Conservation (phyloP, 2,329 filamentous ascomycete species). For the Endocalyx cinctus region DNA sequence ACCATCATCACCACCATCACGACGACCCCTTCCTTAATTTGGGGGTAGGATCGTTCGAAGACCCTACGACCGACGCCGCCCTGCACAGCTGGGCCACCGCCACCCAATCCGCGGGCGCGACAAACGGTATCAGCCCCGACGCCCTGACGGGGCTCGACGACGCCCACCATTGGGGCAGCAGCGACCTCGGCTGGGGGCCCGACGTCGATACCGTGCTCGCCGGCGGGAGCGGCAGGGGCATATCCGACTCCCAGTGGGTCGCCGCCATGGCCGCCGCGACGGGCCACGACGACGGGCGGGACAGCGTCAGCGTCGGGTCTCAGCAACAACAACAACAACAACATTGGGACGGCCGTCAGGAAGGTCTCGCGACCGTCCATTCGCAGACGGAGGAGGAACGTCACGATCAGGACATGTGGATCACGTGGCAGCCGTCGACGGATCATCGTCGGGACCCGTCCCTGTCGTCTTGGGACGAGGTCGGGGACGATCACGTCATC, state of each 20-base stretch:
- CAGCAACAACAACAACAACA: constrained; percentile 8
- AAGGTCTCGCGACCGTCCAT: constrained; percentile 8
- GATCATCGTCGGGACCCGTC: background rate
- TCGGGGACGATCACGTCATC: background rate
- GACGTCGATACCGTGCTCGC: too few species aligned
- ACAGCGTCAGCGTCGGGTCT: constrained; percentile 12
- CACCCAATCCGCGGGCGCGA: too few species aligned
- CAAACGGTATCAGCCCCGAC: too few species aligned
- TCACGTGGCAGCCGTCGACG: constrained; percentile 10
- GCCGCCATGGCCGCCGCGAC: constrained; percentile 8
- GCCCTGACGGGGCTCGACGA: too few species aligned
- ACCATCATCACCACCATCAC: too few species aligned
- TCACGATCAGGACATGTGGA: constrained; percentile 1
- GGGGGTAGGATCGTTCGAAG: too few species aligned
- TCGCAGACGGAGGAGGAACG: constrained; percentile 2
- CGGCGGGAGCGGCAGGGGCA: constrained; percentile 21
- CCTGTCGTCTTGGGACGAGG: background rate
- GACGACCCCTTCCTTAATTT: too few species aligned
- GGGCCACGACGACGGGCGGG: constrained; percentile 1
- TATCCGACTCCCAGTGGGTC: constrained; percentile 17
- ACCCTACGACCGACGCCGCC: too few species aligned
- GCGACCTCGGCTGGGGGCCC: too few species aligned
- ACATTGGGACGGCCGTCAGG: background rate
- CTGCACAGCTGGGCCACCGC: too few species aligned
- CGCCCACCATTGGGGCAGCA: too few species aligned